Base-by-base conservation (phyloP, 768 basidiomycete species). In the Termitomyces sp. region DNA sequence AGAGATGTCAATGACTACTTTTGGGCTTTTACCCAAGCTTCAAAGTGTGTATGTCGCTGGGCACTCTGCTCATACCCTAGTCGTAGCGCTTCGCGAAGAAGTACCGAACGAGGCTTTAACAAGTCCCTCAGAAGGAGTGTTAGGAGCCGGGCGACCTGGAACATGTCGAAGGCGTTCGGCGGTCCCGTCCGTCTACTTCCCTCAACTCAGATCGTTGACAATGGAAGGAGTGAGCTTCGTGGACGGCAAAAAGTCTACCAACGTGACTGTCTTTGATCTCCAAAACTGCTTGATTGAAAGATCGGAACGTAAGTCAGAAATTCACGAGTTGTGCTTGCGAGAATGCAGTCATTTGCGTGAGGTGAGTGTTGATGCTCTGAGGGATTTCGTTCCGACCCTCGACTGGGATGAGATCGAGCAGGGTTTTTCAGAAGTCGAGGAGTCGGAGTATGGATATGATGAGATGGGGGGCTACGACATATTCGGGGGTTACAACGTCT, bases 381-480 rank as follows among this genome's bases (percentile, higher is more conserved):
- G 61, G 48, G 62, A 70, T 32, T 56, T 74, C 33, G 71, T 75
- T 8, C 56, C 61, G 16, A 65, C 70, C 27, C 69, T 76, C n/a
- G 56, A 60, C 1, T 77, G 76, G 76, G 76, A 77, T 57, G 67
- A 55, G 14, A 20, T 68, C 20, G 71, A 70, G 32, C 58, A 53
- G 9, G 69, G 66, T 4, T 63, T 62, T 53, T 64, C 51, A 14
- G 59, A 56, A 12, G 56, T 62, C 49, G 57, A 52, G 30, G 58
- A 59, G 9, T 58, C 49, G 12, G 60, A 53, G 32, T 51, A 53
- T 46, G 64, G 39, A 30, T 57, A 64, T 30, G 58, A 63, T 40
- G 65, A 62, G 14, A 44, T 65, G 56, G 62, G 58, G 18, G 59
- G 49, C 34, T 56, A 57, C n/a, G n/a, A n/a, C 49, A 48, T 61